Evolutionary conservation across 129 eudicot species (phyloP).

Genomic region (Flaveria sonorensis): DNA sequence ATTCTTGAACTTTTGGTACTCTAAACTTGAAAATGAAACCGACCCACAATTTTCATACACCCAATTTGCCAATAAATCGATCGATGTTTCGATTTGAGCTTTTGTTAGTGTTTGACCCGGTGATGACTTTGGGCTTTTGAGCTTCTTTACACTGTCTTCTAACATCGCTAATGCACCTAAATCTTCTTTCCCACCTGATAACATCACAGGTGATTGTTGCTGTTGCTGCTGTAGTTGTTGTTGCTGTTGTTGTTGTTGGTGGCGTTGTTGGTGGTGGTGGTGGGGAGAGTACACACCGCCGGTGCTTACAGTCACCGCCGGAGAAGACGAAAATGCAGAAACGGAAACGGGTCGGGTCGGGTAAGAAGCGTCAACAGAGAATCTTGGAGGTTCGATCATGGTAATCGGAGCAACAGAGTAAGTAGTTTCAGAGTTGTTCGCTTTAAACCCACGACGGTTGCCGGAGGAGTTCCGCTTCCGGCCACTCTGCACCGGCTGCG

Average conservation of each 20-base stretch:
- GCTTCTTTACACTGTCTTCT: constrained; percentile 88
- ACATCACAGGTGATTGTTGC: constrained; percentile 46
- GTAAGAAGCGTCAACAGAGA: constrained; percentile 9
- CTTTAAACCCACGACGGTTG: constrained; percentile 20
- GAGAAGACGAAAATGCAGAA: constrained; percentile 35
- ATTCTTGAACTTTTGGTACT: constrained; percentile 78
- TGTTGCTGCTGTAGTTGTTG: constrained; percentile 36
- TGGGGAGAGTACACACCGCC: constrained; percentile 27
- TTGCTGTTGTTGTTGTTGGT: constrained; percentile 24
- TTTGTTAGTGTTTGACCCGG: constrained; percentile 68
- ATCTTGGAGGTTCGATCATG: constrained; percentile 14
- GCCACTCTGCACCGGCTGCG: constrained; percentile 44
- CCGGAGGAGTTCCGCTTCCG: constrained; percentile 51
- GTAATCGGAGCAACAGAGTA: constrained; percentile 22
- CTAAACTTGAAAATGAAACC: constrained; percentile 72
- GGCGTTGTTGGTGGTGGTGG: constrained; percentile 22
- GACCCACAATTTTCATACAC: constrained; percentile 85
- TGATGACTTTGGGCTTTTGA: constrained; percentile 77
- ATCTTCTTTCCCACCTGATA: constrained; percentile 89
- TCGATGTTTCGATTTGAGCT: constrained; percentile 65
- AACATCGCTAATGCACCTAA: constrained; percentile 85
- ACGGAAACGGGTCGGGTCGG: constrained; percentile 10
- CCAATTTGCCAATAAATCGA: constrained; percentile 79
- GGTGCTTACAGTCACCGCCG: constrained; percentile 27
- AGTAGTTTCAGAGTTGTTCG: not conserved